Conservation (phyloP, 306 rosid species). For the Aeschynomene evenia region DNA sequence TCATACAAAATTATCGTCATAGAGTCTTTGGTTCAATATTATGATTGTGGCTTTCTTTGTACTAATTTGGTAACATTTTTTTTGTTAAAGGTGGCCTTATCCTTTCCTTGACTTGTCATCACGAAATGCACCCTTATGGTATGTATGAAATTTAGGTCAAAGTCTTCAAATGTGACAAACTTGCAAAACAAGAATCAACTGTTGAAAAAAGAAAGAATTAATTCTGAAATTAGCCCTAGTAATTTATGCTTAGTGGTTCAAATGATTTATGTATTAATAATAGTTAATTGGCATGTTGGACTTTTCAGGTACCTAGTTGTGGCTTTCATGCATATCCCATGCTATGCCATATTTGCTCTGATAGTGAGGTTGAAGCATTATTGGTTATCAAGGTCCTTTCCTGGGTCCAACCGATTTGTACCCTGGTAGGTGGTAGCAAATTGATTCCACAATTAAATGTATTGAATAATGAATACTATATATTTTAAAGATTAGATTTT, state of each 20-base stretch:
- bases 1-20: too few species aligned
- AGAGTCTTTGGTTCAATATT: too few species aligned
- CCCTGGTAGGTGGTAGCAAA: constrained; percentile 35
- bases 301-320: constrained; percentile 75
- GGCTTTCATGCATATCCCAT: constrained; percentile 76
- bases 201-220: neutral
- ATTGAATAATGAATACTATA: neutral
- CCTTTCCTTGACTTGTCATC: constrained; percentile 85
- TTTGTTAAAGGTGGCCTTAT: constrained; percentile 86
- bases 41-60: neutral
- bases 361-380: constrained; percentile 51
- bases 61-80: constrained; percentile 3
- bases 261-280: neutral
- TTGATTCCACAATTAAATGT: neutral
- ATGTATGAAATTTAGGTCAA: constrained; percentile 5
- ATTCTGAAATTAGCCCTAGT: neutral
- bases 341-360: constrained; percentile 59
- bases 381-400: constrained; percentile 54
- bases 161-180: neutral
- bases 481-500: constrained; percentile 20
- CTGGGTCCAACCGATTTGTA: constrained; percentile 43
- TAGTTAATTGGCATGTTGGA: neutral
- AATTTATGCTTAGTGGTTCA: neutral
- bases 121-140: constrained; percentile 79
- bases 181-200: neutral